Evolutionary conservation across 768 basidiomycete genomes (phyloP).

Genomic region (Kwoniella dendrophila): DNA sequence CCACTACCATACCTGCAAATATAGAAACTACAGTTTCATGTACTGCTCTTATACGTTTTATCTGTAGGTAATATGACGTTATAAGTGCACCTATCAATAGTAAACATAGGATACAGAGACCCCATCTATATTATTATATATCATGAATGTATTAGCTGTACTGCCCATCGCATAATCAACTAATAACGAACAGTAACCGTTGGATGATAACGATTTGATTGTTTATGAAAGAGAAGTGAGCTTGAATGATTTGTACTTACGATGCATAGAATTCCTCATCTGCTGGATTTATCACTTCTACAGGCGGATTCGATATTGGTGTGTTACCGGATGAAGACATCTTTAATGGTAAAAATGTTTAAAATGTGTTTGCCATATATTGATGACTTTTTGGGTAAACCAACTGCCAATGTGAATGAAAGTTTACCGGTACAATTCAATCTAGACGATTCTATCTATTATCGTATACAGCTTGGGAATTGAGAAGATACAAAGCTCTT

Average conservation of each 20-base stretch:
- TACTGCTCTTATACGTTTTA: slow-evolving; percentile 89
- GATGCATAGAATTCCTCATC: slow-evolving; percentile 57
- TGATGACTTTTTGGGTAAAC: too few relatives aligned
- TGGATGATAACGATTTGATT: not conserved
- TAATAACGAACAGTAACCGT: not conserved
- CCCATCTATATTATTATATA: slow-evolving; percentile 43
- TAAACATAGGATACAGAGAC: slow-evolving; percentile 60
- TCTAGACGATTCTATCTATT: too few relatives aligned
- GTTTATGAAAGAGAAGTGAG: not conserved
- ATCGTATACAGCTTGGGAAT: too few relatives aligned
- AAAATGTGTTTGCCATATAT: too few relatives aligned
- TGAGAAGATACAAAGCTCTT: too few relatives aligned
- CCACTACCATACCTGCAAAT: slow-evolving; percentile 91
- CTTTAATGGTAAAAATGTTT: not conserved
- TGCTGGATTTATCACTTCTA: slow-evolving; percentile 42
- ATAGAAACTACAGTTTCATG: slow-evolving; percentile 97
- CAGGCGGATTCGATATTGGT: slow-evolving; percentile 29
- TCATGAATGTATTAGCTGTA: not conserved
- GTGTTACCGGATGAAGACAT: slow-evolving; percentile 11
- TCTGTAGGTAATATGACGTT: slow-evolving; percentile 97
- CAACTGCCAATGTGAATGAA: too few relatives aligned
- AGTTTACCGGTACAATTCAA: too few relatives aligned
- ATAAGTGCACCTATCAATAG: slow-evolving; percentile 91
- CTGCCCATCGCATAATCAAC: not conserved
- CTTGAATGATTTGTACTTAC: slow-evolving; percentile 31